phyloP scores from a whole-genome alignment of 495 filamentous ascomycete genomes.

The Annulohypoxylon bovei region DNA sequence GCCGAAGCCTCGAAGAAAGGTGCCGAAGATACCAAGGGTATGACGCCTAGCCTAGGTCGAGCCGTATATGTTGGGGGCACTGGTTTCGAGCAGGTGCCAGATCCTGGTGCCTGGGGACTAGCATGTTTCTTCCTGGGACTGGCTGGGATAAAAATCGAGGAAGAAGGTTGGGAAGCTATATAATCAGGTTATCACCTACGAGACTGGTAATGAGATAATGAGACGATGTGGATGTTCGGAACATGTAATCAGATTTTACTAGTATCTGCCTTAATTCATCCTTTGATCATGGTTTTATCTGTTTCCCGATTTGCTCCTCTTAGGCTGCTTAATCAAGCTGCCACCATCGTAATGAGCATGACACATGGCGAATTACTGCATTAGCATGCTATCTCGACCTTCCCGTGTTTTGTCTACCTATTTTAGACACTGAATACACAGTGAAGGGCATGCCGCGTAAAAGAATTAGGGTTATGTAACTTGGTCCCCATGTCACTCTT shows the following conservation, averaged over 20 bases:
- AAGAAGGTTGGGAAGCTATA: constrained; percentile 45
- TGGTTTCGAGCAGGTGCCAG: constrained; percentile 81
- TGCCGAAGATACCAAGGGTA: constrained; percentile 85
- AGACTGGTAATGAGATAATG: constrained; percentile 18
- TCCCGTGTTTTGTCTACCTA: constrained; percentile 8
- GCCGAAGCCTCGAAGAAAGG: constrained; percentile 78
- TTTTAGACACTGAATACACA: constrained; percentile 3
- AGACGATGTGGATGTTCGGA: not conserved
- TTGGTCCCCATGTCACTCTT: not conserved
- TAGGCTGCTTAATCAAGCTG: constrained; percentile 8
- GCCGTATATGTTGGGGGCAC: constrained; percentile 93
- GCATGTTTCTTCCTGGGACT: constrained; percentile 82
- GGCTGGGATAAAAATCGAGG: constrained; percentile 56
- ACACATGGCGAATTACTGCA: constrained; percentile 11
- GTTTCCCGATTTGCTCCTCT: constrained; percentile 14
- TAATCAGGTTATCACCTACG: constrained; percentile 25
- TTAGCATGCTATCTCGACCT: constrained; percentile 13
- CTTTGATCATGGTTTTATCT: constrained; percentile 6
- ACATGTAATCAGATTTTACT: constrained; percentile 31
- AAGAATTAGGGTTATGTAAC: not conserved
- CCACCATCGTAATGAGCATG: constrained; percentile 10
- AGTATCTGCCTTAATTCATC: constrained; percentile 30
- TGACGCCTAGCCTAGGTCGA: constrained; percentile 88
- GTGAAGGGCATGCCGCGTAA: constrained; percentile 7
- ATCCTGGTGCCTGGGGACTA: constrained; percentile 90